Evolutionary conservation across 177 flowering plant genomes (phyloP).

Genomic region (Telopea speciosissima): DNA sequence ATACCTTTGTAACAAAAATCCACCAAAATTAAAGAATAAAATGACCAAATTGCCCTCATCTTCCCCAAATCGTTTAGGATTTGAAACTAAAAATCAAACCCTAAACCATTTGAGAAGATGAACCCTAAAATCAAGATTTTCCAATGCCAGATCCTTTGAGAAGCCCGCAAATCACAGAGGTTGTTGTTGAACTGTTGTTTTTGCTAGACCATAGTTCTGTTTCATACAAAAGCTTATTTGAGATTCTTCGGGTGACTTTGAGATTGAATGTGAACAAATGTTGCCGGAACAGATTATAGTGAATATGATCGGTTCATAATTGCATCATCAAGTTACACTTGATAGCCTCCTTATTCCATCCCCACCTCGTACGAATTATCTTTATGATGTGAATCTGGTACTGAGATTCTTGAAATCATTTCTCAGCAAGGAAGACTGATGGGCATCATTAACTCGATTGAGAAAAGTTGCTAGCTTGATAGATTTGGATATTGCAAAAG

Average conservation of each 20-base stretch:
- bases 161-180: too few relatives aligned
- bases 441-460: constrained; percentile 26
- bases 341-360: constrained; percentile 83
- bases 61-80: too few relatives aligned
- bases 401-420: constrained; percentile 66
- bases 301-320: constrained; percentile 63
- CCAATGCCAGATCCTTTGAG: too few relatives aligned
- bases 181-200: too few relatives aligned
- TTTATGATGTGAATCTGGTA: constrained; percentile 78
- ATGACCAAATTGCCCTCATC: too few relatives aligned
- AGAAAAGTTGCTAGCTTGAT: constrained; percentile 49
- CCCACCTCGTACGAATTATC: constrained; percentile 37
- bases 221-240: constrained; percentile 61
- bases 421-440: constrained; percentile 26
- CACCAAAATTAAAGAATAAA: too few relatives aligned
- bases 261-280: constrained; percentile 38
- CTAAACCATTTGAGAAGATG: too few relatives aligned
- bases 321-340: constrained; percentile 72
- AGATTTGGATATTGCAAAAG: constrained; percentile 60
- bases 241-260: constrained; percentile 46
- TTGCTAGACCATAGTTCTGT: too few relatives aligned
- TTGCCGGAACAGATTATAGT: constrained; percentile 57
- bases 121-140: too few relatives aligned
- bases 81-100: too few relatives aligned
- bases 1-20: too few relatives aligned